Evolutionary conservation across 768 basidiomycete genomes (phyloP).

Genomic region (Suillus subluteus): DNA sequence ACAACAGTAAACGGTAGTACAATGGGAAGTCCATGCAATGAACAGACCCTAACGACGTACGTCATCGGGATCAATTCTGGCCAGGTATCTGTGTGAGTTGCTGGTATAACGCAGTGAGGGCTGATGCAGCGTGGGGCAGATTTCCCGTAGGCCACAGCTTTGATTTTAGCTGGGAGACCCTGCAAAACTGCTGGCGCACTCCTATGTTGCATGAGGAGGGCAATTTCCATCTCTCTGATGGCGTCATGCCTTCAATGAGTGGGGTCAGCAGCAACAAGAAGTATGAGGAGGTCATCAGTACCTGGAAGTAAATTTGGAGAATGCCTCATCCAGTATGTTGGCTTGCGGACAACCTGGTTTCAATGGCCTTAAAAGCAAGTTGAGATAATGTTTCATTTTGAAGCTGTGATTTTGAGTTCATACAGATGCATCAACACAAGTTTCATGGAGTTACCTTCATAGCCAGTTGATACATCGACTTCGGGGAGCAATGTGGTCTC

Average conservation of each 20-base stretch:
- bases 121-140: conserved; percentile 11
- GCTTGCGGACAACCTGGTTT: background rate
- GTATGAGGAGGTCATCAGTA: background rate
- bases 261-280: background rate
- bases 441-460: conserved; percentile 16
- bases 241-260: conserved; percentile 5
- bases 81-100: background rate
- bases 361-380: conserved; percentile 11
- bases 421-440: background rate
- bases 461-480: conserved; percentile 30
- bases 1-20: background rate
- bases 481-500: conserved; percentile 24
- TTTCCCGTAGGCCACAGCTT: conserved; percentile 5
- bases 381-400: conserved; percentile 6
- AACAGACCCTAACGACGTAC: background rate
- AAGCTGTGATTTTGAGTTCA: conserved; percentile 7
- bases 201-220: conserved; percentile 8
- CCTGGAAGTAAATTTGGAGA: conserved; percentile 17
- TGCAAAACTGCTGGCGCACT: conserved; percentile 6
- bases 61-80: background rate
- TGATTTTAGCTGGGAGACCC: conserved; percentile 4
- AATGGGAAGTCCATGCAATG: background rate
- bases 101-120: conserved; percentile 1
- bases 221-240: conserved; percentile 12
- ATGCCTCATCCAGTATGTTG: conserved; percentile 16